Conservation (phyloP, 1,139 yeast genomes). For the Debaryomycetaceae sp. region DNA sequence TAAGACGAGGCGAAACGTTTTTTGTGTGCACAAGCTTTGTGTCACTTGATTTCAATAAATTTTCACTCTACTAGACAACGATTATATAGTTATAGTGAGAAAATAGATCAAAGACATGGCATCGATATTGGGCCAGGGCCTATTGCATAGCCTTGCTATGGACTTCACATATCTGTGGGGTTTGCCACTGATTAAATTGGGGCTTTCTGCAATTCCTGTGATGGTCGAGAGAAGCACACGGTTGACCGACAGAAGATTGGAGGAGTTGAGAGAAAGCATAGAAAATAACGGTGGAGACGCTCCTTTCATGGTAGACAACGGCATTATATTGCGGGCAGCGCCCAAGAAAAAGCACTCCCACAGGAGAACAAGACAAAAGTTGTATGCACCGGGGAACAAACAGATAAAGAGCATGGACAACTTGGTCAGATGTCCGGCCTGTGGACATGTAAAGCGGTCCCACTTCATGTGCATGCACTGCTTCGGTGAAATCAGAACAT, state of each 20-base stretch:
- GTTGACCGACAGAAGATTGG: constrained; percentile 22
- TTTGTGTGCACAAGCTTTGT: not conserved
- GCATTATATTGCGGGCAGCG: constrained; percentile 71
- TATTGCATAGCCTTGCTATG: not conserved
- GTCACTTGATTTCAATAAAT: not conserved
- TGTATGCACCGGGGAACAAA: constrained; percentile 79
- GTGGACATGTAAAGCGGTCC: constrained; percentile 88
- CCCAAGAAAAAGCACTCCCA: constrained; percentile 93
- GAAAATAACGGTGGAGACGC: constrained; percentile 23
- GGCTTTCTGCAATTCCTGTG: not conserved
- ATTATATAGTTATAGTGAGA: too few species aligned
- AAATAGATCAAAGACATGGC: not conserved
- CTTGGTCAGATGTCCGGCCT: constrained; percentile 88
- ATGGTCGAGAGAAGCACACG: constrained; percentile 2
- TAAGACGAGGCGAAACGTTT: not conserved
- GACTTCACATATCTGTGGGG: not conserved
- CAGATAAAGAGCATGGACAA: constrained; percentile 73
- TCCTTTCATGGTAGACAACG: constrained; percentile 50
- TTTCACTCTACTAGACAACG: not conserved
- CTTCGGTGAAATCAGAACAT: constrained; percentile 70
- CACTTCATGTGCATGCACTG: constrained; percentile 93
- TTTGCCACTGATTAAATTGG: not conserved
- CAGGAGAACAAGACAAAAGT: constrained; percentile 76
- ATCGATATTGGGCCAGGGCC: not conserved
- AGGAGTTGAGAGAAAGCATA: constrained; percentile 29